These are phyloP conservation scores for Fomes fomentarius DNA, from an alignment of 1,284 basidiomycete genomes.

Conservation along the genomic window DNA sequence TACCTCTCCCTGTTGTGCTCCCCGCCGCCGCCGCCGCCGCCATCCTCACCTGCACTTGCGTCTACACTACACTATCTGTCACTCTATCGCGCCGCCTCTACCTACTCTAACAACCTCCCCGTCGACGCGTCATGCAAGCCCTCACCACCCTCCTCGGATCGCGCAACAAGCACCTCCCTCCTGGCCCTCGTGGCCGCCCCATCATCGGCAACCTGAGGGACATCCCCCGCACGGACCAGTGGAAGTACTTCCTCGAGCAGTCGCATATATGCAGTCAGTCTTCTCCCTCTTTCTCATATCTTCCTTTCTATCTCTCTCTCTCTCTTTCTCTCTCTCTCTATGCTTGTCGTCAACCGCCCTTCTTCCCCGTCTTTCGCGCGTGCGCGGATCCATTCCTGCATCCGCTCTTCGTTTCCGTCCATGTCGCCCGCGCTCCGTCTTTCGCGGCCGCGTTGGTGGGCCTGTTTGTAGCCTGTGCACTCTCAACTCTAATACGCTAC, in stretches of 20 bases:
- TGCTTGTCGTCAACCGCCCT: too few species aligned
- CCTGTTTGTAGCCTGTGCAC: too few species aligned
- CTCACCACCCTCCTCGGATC: constrained; percentile 10
- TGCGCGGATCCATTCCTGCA: too few species aligned
- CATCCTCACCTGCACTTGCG: too few species aligned
- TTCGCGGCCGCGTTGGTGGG: neutral
- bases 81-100: neutral
- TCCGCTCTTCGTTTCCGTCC: too few species aligned
- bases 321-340: neutral
- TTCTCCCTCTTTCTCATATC: neutral
- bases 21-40: too few species aligned
- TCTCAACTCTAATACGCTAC: too few species aligned
- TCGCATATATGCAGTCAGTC: constrained; percentile 21
- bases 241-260: constrained; percentile 21
- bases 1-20: constrained; percentile 3
- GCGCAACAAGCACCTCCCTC: constrained; percentile 17
- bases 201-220: constrained; percentile 22
- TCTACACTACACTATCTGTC: neutral
- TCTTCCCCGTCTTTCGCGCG: neutral
- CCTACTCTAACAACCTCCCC: neutral
- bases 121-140: neutral
- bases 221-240: constrained; percentile 22
- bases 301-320: neutral
- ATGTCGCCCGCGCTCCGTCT: neutral
- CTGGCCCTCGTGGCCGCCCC: constrained; percentile 19